These are phyloP conservation scores for Globisporangium polare DNA, from an alignment of 352 stramenopile genomes.

Conservation along the genomic window DNA sequence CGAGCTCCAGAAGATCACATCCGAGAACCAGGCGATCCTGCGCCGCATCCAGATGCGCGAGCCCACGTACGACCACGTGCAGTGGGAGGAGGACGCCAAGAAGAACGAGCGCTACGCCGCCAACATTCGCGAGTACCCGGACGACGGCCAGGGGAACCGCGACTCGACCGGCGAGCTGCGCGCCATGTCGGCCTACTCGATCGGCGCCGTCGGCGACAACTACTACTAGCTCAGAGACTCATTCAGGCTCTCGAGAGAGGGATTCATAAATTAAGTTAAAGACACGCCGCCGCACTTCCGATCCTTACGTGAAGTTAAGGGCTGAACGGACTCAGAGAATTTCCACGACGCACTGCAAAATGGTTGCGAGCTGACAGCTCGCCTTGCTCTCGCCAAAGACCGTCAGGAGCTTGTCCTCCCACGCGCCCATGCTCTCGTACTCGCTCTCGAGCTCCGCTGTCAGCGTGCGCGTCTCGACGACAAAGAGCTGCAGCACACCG, in stretches of 20 bases:
- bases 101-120: slow-evolving; percentile 79
- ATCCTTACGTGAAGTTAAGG: too few relatives aligned
- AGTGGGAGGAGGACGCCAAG: slow-evolving; percentile 88
- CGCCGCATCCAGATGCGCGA: slow-evolving; percentile 88
- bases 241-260: background rate
- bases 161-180: slow-evolving; percentile 43
- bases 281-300: background rate
- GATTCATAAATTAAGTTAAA: slow-evolving; percentile 5
- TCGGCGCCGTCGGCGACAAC: slow-evolving; percentile 34
- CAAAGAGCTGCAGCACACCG: slow-evolving; percentile 50
- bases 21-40: slow-evolving; percentile 85
- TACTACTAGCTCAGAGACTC: slow-evolving; percentile 22
- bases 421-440: slow-evolving; percentile 57
- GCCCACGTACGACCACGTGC: slow-evolving; percentile 86
- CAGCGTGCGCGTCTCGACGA: slow-evolving; percentile 29
- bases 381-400: slow-evolving; percentile 70
- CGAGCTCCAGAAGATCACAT: slow-evolving; percentile 84
- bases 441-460: slow-evolving; percentile 53
- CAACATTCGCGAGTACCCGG: slow-evolving; percentile 88
- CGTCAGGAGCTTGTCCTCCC: slow-evolving; percentile 54
- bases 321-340: slow-evolving; percentile 20
- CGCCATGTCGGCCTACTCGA: slow-evolving; percentile 57
- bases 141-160: slow-evolving; percentile 25
- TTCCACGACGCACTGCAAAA: slow-evolving; percentile 35
- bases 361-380: slow-evolving; percentile 49